Percentiles rank a stretch among this genome's conserved stretches.
Conservation (phyloP, 2,329 filamentous ascomycete genomes). For the Exserohilum rostratum region DNA sequence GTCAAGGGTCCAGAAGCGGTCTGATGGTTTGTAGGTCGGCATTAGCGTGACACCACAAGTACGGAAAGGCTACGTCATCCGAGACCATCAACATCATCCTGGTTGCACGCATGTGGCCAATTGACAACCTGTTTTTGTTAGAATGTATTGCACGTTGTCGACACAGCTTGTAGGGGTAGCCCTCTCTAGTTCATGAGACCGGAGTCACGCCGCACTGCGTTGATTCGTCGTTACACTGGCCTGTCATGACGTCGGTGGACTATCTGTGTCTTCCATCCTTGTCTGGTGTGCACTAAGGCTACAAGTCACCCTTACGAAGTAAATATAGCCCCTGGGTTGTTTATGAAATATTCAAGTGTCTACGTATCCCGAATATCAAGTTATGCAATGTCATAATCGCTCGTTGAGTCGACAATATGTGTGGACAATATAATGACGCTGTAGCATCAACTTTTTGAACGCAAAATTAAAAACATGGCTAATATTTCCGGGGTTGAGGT, state of each 20-base stretch:
- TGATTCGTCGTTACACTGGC: background rate
- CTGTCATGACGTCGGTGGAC: constrained; percentile 11
- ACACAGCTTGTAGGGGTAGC: background rate
- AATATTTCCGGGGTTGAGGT: background rate
- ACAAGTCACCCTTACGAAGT: background rate
- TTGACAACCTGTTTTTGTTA: constrained; percentile 11
- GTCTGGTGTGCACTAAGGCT: background rate
- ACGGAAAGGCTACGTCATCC: constrained; percentile 11
- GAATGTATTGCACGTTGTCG: background rate
- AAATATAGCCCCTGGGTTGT: too few relatives aligned
- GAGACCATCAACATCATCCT: constrained; percentile 7
- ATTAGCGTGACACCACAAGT: constrained; percentile 5
- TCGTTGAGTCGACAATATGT: too few relatives aligned
- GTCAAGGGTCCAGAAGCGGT: background rate
- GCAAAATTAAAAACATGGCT: too few relatives aligned
- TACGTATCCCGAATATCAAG: too few relatives aligned
- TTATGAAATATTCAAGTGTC: too few relatives aligned
- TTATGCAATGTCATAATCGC: too few relatives aligned
- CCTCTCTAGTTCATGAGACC: background rate
- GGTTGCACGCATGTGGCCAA: constrained; percentile 5
- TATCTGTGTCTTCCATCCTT: background rate
- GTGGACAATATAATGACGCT: too few relatives aligned
- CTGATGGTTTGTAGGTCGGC: constrained; percentile 3
- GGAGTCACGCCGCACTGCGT: background rate
- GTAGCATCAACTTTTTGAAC: too few relatives aligned